These are phyloP conservation scores for Entelexis paramagnoliae DNA, from an alignment of 1,139 yeast species.

Conservation along the genomic window DNA sequence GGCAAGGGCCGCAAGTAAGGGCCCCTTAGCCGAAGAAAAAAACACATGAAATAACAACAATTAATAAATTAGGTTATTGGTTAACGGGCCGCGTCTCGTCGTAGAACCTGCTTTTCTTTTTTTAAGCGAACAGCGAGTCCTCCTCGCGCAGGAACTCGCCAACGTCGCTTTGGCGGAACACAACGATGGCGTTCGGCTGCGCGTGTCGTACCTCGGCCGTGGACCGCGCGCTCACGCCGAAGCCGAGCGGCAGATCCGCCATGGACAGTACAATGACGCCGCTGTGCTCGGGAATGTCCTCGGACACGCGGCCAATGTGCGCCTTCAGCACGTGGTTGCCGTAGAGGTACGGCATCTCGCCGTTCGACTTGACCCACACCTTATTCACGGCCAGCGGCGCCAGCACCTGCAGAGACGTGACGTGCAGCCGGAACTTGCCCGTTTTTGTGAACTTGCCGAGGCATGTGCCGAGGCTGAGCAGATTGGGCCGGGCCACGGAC, in stretches of 20 bases:
- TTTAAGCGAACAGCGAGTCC: slow-evolving; percentile 77
- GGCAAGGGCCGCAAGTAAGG: slow-evolving; percentile 28
- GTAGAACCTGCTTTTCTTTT: no score
- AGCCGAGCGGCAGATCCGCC: slow-evolving; percentile 90
- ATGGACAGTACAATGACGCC: slow-evolving; percentile 87
- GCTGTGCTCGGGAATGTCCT: slow-evolving; percentile 95
- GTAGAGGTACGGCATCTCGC: slow-evolving; percentile 96
- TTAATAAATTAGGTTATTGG: slow-evolving; percentile 1
- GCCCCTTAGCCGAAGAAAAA: not conserved
- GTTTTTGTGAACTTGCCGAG: slow-evolving; percentile 96
- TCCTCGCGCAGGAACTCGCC: slow-evolving; percentile 98
- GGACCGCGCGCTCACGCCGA: slow-evolving; percentile 88
- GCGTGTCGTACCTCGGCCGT: slow-evolving; percentile 80
- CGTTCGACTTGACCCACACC: slow-evolving; percentile 92
- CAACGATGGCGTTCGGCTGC: slow-evolving; percentile 90
- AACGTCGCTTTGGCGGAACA: slow-evolving; percentile 93
- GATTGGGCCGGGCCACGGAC: slow-evolving; percentile 72
- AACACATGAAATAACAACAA: not conserved
- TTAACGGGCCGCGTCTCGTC: no score
- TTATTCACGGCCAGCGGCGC: slow-evolving; percentile 87
- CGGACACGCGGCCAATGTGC: slow-evolving; percentile 92
- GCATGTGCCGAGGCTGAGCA: slow-evolving; percentile 89
- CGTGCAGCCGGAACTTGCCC: slow-evolving; percentile 89
- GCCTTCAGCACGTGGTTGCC: slow-evolving; percentile 97
- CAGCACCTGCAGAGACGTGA: slow-evolving; percentile 75